phyloP scores from a whole-genome alignment of 805 yeast species.

The Metschnikowia henanensis region DNA sequence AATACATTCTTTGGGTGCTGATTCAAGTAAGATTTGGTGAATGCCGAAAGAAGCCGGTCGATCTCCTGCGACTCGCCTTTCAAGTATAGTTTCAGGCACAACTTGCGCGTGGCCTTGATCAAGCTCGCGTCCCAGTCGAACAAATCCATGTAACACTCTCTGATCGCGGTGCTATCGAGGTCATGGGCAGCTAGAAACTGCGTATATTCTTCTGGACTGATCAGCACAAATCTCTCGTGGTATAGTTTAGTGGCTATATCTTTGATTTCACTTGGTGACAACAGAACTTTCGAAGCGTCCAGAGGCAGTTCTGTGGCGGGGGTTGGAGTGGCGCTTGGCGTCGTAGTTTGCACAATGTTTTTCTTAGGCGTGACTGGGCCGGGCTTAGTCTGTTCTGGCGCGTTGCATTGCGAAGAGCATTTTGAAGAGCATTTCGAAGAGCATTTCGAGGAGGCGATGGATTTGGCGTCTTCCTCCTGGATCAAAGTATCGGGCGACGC shows the following conservation, averaged over 20 bases:
- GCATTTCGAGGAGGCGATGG: neutral
- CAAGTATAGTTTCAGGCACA: constrained; percentile 68
- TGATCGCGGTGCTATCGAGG: constrained; percentile 39
- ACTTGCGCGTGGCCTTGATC: constrained; percentile 52
- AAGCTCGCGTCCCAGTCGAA: constrained; percentile 52
- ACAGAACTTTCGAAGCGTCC: neutral
- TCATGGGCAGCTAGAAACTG: constrained; percentile 48
- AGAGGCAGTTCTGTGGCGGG: neutral
- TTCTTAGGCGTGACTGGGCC: constrained; percentile 5
- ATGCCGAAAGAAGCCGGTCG: constrained; percentile 68
- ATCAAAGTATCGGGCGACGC: constrained; percentile 4
- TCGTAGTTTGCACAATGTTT: neutral
- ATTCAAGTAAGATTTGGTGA: constrained; percentile 61
- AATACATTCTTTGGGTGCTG: constrained; percentile 50
- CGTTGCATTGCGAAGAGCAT: too few relatives aligned
- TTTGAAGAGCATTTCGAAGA: too few relatives aligned
- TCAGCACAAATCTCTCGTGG: constrained; percentile 42
- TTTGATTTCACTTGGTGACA: constrained; percentile 20
- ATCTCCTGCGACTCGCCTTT: constrained; percentile 84
- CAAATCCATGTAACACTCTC: constrained; percentile 46
- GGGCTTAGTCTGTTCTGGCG: too few relatives aligned
- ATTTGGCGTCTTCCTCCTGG: neutral
- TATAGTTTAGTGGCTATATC: constrained; percentile 39
- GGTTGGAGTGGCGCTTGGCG: neutral
- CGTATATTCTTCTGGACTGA: constrained; percentile 45